Percentiles rank a stretch among this genome's conserved stretches.
Conservation (phyloP, 371 early-diverging fungal species). For the Mortierella sp. region DNA sequence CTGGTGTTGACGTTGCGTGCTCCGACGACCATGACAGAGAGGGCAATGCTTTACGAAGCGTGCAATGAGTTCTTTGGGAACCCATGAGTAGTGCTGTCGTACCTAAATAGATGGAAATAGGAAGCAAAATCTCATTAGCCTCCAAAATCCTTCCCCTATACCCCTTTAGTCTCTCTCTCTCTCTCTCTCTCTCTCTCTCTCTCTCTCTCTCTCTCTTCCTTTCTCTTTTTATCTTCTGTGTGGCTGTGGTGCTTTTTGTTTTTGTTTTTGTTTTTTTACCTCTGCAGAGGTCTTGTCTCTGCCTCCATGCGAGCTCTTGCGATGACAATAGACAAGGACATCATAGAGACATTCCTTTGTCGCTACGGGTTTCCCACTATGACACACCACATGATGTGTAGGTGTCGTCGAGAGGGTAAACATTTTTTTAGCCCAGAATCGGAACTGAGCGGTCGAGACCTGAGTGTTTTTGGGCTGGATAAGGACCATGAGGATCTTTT, state of each 20-base stretch:
- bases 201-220: no score
- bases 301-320: conserved; percentile 64
- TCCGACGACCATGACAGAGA: conserved; percentile 37
- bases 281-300: conserved; percentile 66
- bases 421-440: conserved; percentile 71
- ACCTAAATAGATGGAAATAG: conserved; percentile 40
- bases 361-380: conserved; percentile 68
- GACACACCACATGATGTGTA: conserved; percentile 53
- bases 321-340: conserved; percentile 58
- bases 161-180: no score
- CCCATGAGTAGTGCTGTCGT: conserved; percentile 60
- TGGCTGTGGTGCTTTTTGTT: neutral
- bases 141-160: no score
- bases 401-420: conserved; percentile 54
- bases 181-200: no score
- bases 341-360: conserved; percentile 60
- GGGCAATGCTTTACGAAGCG: conserved; percentile 62
- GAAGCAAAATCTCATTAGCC: neutral
- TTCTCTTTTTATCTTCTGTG: neutral
- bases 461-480: conserved; percentile 63
- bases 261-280: conserved; percentile 37
- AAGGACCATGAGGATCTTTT: conserved; percentile 59
- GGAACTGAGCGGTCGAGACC: conserved; percentile 65
- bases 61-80: conserved; percentile 63
- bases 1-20: neutral